Evolutionary conservation across 345 rosid genomes (phyloP).

Genomic region (Brassica cretica): DNA sequence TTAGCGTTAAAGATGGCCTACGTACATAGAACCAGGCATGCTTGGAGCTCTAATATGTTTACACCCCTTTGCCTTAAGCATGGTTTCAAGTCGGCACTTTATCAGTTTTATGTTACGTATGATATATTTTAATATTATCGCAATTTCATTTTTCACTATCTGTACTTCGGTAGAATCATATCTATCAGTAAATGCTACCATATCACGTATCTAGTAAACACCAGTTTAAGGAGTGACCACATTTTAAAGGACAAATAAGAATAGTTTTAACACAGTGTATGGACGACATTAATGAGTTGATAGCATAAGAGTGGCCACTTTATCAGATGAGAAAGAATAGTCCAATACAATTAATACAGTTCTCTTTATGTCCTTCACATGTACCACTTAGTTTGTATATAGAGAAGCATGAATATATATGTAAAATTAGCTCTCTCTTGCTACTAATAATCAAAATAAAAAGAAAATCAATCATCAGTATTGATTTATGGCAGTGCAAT

Average conservation of each 20-base stretch:
- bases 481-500: slow-evolving; percentile 11
- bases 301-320: slow-evolving; percentile 26
- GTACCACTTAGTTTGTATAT: slow-evolving; percentile 17
- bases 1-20: too few species aligned
- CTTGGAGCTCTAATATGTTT: background rate
- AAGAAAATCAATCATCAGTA: slow-evolving; percentile 19
- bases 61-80: background rate
- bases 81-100: background rate
- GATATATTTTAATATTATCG: background rate
- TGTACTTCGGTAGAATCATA: background rate
- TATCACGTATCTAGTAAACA: background rate
- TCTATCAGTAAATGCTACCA: background rate
- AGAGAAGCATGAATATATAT: slow-evolving; percentile 10
- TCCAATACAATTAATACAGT: slow-evolving; percentile 25
- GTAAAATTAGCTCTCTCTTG: background rate
- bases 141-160: background rate
- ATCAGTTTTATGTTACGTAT: background rate
- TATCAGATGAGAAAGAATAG: slow-evolving; percentile 33
- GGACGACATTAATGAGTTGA: slow-evolving; percentile 23
- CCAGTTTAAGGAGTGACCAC: background rate
- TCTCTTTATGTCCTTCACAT: slow-evolving; percentile 37
- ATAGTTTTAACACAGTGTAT: background rate
- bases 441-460: slow-evolving; percentile 15
- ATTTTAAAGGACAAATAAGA: background rate
- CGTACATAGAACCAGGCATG: too few species aligned